Evolutionary conservation across 2,329 filamentous ascomycete genomes (phyloP).

Genomic region (Colletotrichum filicis): DNA sequence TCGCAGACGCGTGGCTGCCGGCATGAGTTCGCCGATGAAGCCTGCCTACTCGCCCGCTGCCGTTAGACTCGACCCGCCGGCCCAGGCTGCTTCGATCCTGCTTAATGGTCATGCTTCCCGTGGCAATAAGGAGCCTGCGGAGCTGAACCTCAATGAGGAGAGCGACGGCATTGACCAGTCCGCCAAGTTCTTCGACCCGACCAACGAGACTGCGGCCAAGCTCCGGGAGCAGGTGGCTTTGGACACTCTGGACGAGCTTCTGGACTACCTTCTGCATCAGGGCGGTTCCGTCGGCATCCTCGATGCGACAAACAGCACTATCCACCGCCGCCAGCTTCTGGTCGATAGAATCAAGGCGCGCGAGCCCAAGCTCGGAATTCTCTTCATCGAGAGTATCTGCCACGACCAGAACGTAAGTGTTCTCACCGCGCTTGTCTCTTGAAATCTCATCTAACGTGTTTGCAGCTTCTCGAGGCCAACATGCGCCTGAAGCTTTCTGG

Average conservation of each 20-base stretch:
- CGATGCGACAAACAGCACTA: slow-evolving; percentile 96
- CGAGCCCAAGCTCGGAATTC: slow-evolving; percentile 87
- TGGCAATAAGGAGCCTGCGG: slow-evolving; percentile 49
- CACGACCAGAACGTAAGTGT: slow-evolving; percentile 74
- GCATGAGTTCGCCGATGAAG: slow-evolving; percentile 54
- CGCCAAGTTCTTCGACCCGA: slow-evolving; percentile 92
- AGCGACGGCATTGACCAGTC: slow-evolving; percentile 81
- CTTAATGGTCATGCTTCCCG: slow-evolving; percentile 62
- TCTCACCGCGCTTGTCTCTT: background rate
- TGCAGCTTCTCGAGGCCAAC: slow-evolving; percentile 84
- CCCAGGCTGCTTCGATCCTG: slow-evolving; percentile 67
- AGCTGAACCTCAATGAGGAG: slow-evolving; percentile 48
- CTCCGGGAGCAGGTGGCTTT: slow-evolving; percentile 92
- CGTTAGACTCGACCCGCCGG: slow-evolving; percentile 54
- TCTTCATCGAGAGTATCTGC: slow-evolving; percentile 96
- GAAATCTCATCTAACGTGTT: slow-evolving; percentile 22
- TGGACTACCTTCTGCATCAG: slow-evolving; percentile 86
- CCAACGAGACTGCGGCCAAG: slow-evolving; percentile 83
- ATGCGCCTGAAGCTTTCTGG: slow-evolving; percentile 97
- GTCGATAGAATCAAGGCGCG: slow-evolving; percentile 84
- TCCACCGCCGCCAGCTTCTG: slow-evolving; percentile 83
- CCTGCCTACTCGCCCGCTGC: slow-evolving; percentile 48
- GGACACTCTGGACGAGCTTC: slow-evolving; percentile 89
- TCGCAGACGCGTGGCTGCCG: slow-evolving; percentile 82
- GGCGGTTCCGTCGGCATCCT: slow-evolving; percentile 94